Base-by-base conservation (phyloP, 345 rosid genomes). In the Zanthoxylum bungeanum region DNA sequence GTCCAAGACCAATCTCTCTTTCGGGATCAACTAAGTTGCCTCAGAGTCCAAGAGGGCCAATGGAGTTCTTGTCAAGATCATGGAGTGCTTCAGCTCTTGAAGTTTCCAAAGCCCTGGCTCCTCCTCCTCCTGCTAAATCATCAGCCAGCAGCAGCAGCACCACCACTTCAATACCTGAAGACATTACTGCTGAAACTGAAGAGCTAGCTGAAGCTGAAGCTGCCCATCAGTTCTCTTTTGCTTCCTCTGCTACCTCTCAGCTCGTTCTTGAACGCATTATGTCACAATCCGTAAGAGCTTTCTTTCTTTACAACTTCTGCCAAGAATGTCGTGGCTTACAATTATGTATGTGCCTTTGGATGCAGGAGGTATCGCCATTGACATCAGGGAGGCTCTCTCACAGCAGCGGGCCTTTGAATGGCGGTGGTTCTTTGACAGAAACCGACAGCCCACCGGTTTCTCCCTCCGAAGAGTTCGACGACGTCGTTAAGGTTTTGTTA, bases 381-480 rank as follows among this genome's bases (percentile, higher is more conserved):
- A 87, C 97, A 27, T 94, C 98, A 19, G 98, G 98, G 42, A 86
- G 97, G 85, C 89, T 92, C 30, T 94, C 98, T 53, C 97, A 92
- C 78, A 94, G 98, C 58, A 92, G 97, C 49, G 98, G 97, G 7
- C 97, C 97, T 59, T 80, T 90, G 81, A 86, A 85, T 24, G 79
- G 78, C 25, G 79, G 78, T 1, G 85, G 85, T 47, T 88, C 91
- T 68, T 77, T 82, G 37, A 77, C 86, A 44, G 91, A 83, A 76
- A 83, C 82, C 7, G 97, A 92, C 62, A 94, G 95, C 56, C 91
- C 97, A 14, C 96, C 96, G 7, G 79, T 85, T 47, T 94, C 98
- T 34, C 97, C 97, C 1, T 85, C 93, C 7, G 93, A 94, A 39
- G 98, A 94, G 40, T 89, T 86, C 11, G 97, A 94, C 77, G 98